Percentiles rank a stretch among this genome's conserved stretches.
These are phyloP conservation scores for Floccularia luteovirens DNA, from an alignment of 768 basidiomycete genomes.

Conservation along the genomic window DNA sequence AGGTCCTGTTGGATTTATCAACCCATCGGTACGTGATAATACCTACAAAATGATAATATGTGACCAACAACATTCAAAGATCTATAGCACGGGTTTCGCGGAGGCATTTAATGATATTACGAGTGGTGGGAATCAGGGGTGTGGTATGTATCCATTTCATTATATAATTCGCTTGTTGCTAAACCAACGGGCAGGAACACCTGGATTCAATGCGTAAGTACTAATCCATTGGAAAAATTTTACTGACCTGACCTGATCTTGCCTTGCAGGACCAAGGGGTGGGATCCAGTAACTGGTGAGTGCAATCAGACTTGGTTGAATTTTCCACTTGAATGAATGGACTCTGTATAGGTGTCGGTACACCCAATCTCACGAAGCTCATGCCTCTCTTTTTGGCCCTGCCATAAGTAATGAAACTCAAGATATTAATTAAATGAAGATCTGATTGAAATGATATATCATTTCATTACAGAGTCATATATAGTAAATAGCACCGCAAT, in stretches of 20 bases:
- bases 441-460: no score
- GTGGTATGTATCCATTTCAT: slow-evolving; percentile 16
- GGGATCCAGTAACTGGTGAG: slow-evolving; percentile 34
- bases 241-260: slow-evolving; percentile 1
- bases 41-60: background rate
- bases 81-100: slow-evolving; percentile 25
- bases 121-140: slow-evolving; percentile 30
- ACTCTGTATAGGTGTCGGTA: slow-evolving; percentile 21
- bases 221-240: background rate
- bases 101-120: slow-evolving; percentile 33
- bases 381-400: slow-evolving; percentile 23
- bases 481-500: no score
- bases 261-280: slow-evolving; percentile 23
- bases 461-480: no score
- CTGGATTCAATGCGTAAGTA: slow-evolving; percentile 27
- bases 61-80: slow-evolving; percentile 14
- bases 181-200: slow-evolving; percentile 14
- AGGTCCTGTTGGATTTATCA: slow-evolving; percentile 39
- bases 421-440: no score
- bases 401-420: slow-evolving; percentile 17
- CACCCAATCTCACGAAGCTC: slow-evolving; percentile 24
- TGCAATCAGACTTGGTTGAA: background rate
- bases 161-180: background rate
- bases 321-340: background rate
- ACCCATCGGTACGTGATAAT: slow-evolving; percentile 27